Percentiles rank a stretch among this genome's conserved stretches.
These are phyloP conservation scores for Polygonum maritimum DNA, from an alignment of 148 eudicot species.

Conservation along the genomic window DNA sequence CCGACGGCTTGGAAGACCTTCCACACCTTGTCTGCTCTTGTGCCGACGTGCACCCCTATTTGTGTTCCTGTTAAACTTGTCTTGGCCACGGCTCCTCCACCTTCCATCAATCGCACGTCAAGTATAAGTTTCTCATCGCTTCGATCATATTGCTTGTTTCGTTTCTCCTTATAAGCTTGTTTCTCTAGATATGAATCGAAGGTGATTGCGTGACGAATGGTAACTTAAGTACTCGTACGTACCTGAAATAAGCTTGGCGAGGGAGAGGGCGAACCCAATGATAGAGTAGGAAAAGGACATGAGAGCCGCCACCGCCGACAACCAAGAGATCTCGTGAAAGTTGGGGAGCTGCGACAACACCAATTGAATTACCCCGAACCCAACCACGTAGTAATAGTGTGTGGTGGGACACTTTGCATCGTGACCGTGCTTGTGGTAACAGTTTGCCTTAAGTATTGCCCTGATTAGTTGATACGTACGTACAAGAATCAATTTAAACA, in stretches of 20 bases:
- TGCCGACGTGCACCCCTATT: neutral
- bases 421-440: slow-evolving; percentile 19
- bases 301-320: slow-evolving; percentile 24
- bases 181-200: no score
- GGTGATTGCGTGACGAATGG: no score
- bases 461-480: neutral
- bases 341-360: slow-evolving; percentile 23
- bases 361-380: slow-evolving; percentile 17
- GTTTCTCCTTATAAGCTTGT: no score
- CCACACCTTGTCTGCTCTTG: neutral
- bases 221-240: neutral
- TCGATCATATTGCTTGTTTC: no score
- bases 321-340: slow-evolving; percentile 22
- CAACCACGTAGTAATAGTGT: neutral
- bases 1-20: slow-evolving; percentile 18
- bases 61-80: neutral
- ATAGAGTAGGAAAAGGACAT: slow-evolving; percentile 26
- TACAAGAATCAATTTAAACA: no score
- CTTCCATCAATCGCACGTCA: neutral
- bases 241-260: slow-evolving; percentile 13
- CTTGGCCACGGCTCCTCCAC: neutral
- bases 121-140: no score
- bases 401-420: neutral
- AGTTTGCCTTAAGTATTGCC: slow-evolving; percentile 5
- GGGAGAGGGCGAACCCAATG: slow-evolving; percentile 22